phyloP scores from a whole-genome alignment of 164 flowering plant genomes.

The Santalum album region DNA sequence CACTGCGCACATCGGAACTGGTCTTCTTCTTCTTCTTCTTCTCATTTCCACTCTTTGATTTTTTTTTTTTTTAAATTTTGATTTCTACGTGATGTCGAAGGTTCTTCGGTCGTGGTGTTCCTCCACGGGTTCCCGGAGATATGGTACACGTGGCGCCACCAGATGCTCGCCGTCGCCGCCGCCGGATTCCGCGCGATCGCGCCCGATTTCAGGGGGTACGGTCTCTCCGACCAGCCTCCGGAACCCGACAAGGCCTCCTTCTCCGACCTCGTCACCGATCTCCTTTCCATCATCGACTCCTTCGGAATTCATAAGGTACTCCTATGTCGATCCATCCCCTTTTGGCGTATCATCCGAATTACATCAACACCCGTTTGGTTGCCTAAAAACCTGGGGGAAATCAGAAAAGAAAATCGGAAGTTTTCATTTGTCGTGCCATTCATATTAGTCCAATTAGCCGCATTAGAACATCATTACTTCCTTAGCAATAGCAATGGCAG shows the following conservation, averaged over 20 bases:
- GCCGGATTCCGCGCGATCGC: conserved; percentile 41
- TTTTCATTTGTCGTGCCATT: too few species aligned
- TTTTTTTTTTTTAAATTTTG: background rate
- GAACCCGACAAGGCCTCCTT: conserved; percentile 28
- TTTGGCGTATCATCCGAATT: background rate
- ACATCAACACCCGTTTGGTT: background rate
- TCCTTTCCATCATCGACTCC: conserved; percentile 20
- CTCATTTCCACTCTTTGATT: background rate
- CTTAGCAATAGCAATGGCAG: too few species aligned
- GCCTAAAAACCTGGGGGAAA: background rate
- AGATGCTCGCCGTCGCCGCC: conserved; percentile 46
- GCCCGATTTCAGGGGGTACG: conserved; percentile 53
- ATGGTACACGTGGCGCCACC: conserved; percentile 61
- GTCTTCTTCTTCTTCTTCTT: background rate
- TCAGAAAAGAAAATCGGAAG: background rate
- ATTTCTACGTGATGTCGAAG: background rate
- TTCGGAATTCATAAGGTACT: conserved; percentile 5
- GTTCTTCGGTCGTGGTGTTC: conserved; percentile 15
- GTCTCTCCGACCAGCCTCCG: conserved; percentile 46
- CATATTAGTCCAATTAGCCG: too few species aligned
- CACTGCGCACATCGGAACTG: conserved; percentile 10
- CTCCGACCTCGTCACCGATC: conserved; percentile 22
- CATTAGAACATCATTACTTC: too few species aligned
- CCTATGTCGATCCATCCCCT: background rate
- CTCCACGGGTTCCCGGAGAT: conserved; percentile 47